phyloP scores from a whole-genome alignment of 768 basidiomycete species.

The Naganishia vaughanmartiniae region DNA sequence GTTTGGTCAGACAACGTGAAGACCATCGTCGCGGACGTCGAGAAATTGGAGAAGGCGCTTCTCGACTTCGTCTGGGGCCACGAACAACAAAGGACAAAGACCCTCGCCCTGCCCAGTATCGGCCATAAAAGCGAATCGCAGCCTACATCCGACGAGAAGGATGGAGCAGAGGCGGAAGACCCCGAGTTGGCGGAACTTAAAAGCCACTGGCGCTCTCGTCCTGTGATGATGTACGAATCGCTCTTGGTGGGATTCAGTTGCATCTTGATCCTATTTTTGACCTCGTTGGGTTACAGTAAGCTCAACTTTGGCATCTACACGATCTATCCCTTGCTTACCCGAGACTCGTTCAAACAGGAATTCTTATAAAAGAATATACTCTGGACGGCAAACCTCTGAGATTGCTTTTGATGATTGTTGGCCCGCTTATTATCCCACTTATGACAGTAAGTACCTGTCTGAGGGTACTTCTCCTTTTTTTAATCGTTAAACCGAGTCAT shows the following conservation, averaged over 20 bases:
- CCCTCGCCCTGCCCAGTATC: too few species aligned
- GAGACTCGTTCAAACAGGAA: slow-evolving; percentile 49
- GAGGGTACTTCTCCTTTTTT: neutral
- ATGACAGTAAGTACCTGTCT: neutral
- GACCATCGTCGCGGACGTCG: slow-evolving; percentile 62
- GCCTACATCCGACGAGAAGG: too few species aligned
- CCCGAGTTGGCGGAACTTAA: neutral
- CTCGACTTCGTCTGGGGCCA: slow-evolving; percentile 53
- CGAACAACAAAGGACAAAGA: slow-evolving; percentile 43
- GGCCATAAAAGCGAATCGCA: slow-evolving; percentile 22
- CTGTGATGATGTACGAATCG: slow-evolving; percentile 45
- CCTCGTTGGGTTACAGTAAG: slow-evolving; percentile 46
- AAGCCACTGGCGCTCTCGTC: slow-evolving; percentile 24
- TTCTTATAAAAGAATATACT: slow-evolving; percentile 65
- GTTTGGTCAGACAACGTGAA: slow-evolving; percentile 84
- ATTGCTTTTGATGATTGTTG: slow-evolving; percentile 65
- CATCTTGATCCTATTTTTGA: slow-evolving; percentile 38
- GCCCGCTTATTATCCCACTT: slow-evolving; percentile 57
- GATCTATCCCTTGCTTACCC: neutral
- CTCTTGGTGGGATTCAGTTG: slow-evolving; percentile 43
- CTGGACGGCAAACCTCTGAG: slow-evolving; percentile 66
- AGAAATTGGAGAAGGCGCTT: too few species aligned
- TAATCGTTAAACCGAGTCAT: neutral
- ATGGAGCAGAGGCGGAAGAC: neutral
- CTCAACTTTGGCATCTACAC: slow-evolving; percentile 60